Evolutionary conservation across 139 green algal species (phyloP).

Genomic region (Volvox reticuliferus): DNA sequence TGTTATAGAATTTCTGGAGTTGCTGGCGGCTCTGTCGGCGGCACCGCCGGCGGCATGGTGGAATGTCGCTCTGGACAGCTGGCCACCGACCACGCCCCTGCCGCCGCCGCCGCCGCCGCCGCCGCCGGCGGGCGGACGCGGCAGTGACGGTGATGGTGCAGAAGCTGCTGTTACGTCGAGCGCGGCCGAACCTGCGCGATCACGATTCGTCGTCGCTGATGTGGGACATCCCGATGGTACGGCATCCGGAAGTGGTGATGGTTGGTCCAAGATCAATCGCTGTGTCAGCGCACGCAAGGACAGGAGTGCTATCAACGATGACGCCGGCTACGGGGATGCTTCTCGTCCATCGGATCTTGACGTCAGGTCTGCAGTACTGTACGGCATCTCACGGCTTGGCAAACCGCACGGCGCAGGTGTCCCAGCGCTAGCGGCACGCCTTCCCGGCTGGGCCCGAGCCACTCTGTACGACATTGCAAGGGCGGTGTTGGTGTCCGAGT

Average conservation of each 20-base stretch:
- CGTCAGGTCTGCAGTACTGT: not conserved
- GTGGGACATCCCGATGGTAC: not conserved
- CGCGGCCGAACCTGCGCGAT: not conserved
- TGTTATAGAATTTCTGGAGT: not conserved
- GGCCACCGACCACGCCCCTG: not conserved
- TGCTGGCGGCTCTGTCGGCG: not conserved
- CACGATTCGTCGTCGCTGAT: not conserved
- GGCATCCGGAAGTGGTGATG: not conserved
- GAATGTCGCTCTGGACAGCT: not conserved
- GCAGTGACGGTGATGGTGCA: not conserved
- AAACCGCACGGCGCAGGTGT: not conserved
- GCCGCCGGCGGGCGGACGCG: not conserved
- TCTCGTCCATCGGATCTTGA: not conserved
- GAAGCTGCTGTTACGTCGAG: not conserved
- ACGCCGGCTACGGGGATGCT: not conserved
- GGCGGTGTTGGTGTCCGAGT: not conserved
- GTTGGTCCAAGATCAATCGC: not conserved
- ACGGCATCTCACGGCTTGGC: not conserved
- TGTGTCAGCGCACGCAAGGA: too few species aligned
- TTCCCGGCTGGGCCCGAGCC: not conserved
- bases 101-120: not conserved
- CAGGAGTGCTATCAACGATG: too few species aligned
- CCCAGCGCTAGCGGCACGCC: not conserved
- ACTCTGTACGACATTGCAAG: not conserved
- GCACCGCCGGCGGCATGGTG: not conserved